Base-by-base conservation (phyloP, 768 basidiomycete genomes). In the Trametes sanguinea region DNA sequence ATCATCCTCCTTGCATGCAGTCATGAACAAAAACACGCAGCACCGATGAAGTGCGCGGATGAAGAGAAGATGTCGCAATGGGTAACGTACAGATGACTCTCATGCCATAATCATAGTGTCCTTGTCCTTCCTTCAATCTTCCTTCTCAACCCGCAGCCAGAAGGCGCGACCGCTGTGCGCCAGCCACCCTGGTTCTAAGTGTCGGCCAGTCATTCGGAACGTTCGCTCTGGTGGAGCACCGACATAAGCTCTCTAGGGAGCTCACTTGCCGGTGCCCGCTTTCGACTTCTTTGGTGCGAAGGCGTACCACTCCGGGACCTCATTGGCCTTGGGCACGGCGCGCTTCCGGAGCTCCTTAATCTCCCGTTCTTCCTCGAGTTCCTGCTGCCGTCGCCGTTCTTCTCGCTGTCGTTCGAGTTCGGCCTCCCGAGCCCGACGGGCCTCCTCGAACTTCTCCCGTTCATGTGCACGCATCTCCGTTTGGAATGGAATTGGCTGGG, bases 291-390 rank as follows among this genome's bases (percentile, higher is more conserved):
- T 89, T 67, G 88, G 88, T 71, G 82, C 84, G 45, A 81, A 81
- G 65, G 82, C 85, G 68, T 92, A 92, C 90, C 90, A 92, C 65
- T 85, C 86, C 10, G 90, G 90, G 29, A 92, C 80, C 67, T 83
- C 83, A 70, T 90, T 80, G 48, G 90, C 90, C 72, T 78, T 84
- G 27, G 87, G 86, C 48, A 92, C 75, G 16, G 87, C 81, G 65
- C 77, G 80, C 77, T 79, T 83, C 71, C 90, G 76, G 68, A 88
- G 62, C 75, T 86, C 88, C 70, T 72, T 79, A 61, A 89, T 71
- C 75, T 84, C 85, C 71, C 72, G 74, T 73, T 84, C 86, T 74
- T 89, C 87, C 67, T 82, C 78, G 68, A 78, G 77, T 69, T 80
- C 83, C 68, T 76, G 72, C 68, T 76, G 76, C 69, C 73, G 74